phyloP scores from a whole-genome alignment of 352 stramenopile genomes.

The Phytophthora sojae region DNA sequence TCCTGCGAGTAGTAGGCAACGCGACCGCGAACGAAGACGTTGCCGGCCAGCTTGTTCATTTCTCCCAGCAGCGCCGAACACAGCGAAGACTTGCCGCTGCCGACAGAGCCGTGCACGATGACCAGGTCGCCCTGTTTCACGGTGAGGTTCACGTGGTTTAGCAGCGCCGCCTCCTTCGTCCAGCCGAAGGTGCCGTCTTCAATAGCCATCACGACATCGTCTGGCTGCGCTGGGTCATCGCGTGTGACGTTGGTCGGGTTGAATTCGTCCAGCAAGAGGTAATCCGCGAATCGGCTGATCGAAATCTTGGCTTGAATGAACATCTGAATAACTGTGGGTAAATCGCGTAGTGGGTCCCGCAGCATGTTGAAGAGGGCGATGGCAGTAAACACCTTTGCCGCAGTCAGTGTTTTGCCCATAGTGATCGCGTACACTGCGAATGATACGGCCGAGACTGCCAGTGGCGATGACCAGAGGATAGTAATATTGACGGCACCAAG shows the following conservation, averaged over 20 bases:
- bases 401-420: slow-evolving; percentile 45
- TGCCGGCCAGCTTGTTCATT: slow-evolving; percentile 73
- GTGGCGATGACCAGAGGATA: slow-evolving; percentile 52
- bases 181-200: slow-evolving; percentile 46
- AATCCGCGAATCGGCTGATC: slow-evolving; percentile 44
- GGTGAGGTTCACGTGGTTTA: slow-evolving; percentile 48
- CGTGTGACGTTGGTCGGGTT: slow-evolving; percentile 27
- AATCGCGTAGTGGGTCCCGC: slow-evolving; percentile 42
- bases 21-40: slow-evolving; percentile 48
- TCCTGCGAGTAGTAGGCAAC: slow-evolving; percentile 85
- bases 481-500: slow-evolving; percentile 59
- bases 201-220: slow-evolving; percentile 33
- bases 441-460: slow-evolving; percentile 54
- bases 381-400: slow-evolving; percentile 61
- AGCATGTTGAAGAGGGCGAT: slow-evolving; percentile 63
- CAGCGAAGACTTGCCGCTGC: slow-evolving; percentile 66
- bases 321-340: slow-evolving; percentile 46
- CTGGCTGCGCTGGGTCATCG: slow-evolving; percentile 6
- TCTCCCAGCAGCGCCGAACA: slow-evolving; percentile 72
- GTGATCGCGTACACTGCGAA: slow-evolving; percentile 58
- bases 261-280: slow-evolving; percentile 41
- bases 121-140: slow-evolving; percentile 61
- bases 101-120: slow-evolving; percentile 57
- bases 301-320: slow-evolving; percentile 56
- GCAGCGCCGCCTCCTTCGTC: slow-evolving; percentile 28